Base-by-base conservation (phyloP, 805 yeast genomes). In the Soucietia sequanensis region DNA sequence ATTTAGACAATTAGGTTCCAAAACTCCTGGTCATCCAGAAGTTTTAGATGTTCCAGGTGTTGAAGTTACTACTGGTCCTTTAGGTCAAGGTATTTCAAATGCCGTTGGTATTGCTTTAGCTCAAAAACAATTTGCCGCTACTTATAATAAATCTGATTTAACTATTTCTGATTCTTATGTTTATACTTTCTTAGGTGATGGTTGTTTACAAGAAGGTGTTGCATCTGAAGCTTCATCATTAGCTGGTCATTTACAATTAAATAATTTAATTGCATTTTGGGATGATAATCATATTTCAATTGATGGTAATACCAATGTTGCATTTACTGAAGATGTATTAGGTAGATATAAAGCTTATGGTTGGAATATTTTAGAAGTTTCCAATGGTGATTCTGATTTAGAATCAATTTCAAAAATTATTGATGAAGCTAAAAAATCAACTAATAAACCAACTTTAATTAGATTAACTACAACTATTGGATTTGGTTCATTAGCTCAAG, bases 1-100 rank as follows among this genome's bases (percentile, higher is more conserved):
- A 44, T 93, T 93, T 73, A 84, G 98, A 76, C 95, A 86, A 68
- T 67, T 90, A 56, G 75, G 76, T 59, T 89, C 98, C 46, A 84
- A 81, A 70, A 84, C 95, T 42, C 98, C 99, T 33, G 99, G 99
- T 51, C 99, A 91, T 72, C 99, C 99, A 38, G 99, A 91, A 73
- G 77, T 70, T 43, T 44, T 48, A 35, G 95, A 85, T 58, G 76
- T 84, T 42, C 89, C 93, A 34, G 98, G 98, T 62, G 80, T 89
- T 15, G 99, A 91, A 65, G 95, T 90, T 56, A 89, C 98, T 64
- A 91, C 98, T 43, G 99, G 99, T 65, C 98, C 99, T 39, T 79
- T 91, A 56, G 99, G 99, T 63, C 99, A 91, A 72, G 99, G 99
- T 82, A 78, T 91, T 54, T 75, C 84, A 54, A 90, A 88, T 63